Conservation (phyloP, 1,284 basidiomycete genomes). For the Ceratobasidium sp. region DNA sequence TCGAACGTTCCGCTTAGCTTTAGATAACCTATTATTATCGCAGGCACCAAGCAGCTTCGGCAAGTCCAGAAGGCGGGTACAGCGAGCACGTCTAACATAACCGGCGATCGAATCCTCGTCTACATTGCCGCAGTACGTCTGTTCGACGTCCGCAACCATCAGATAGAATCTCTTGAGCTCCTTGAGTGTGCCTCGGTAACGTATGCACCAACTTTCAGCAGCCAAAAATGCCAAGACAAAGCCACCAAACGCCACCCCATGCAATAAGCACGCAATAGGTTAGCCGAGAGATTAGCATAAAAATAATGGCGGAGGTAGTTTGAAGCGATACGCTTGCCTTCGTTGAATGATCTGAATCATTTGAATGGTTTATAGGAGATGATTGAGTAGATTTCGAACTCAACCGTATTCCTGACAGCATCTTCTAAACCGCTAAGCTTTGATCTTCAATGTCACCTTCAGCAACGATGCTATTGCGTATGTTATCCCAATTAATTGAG, state of each 20-base stretch:
- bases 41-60: not conserved
- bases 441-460: no score
- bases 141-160: not conserved
- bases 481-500: no score
- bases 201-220: not conserved
- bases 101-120: no score
- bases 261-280: slow-evolving; percentile 3
- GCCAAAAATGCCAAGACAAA: not conserved
- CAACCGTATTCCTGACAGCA: no score
- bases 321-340: no score
- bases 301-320: no score
- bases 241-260: not conserved
- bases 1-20: not conserved
- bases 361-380: no score
- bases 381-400: no score
- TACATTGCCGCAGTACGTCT: no score
- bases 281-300: not conserved
- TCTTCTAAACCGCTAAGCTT: no score
- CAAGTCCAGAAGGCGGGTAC: slow-evolving; percentile 6
- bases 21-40: not conserved
- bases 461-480: no score
- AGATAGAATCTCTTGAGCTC: not conserved
- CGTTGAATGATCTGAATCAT: no score
- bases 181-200: not conserved
- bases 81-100: not conserved